Base-by-base conservation (phyloP, 1,284 basidiomycete species). In the Puccinia triticina region DNA sequence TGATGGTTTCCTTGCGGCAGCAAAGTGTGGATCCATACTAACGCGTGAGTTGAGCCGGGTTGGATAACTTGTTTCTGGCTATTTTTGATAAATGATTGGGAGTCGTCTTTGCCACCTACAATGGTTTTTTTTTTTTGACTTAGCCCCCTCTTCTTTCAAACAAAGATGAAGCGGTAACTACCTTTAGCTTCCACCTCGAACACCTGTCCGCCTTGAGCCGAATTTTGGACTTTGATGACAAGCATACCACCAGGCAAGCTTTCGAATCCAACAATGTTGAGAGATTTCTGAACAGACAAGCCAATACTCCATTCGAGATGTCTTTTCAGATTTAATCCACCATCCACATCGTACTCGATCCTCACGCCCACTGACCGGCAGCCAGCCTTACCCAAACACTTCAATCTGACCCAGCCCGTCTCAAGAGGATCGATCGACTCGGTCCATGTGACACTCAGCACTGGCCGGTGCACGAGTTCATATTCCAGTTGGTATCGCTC, bases 401-500 rank as follows among this genome's bases (percentile, higher is more conserved):
- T 50, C 37, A 79, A 55, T n/a, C 48, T 32, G n/a, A 80, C 53
- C 50, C 53, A 55, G 11, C 50, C 67, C 26, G 18, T 61, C 21
- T 34, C 77, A 59, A 14, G 55, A 40, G 48, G 10, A 3, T 67
- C 67, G 5, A 57, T 55, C 18, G n/a, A 71, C 0, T 37, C 23
- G 48, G 32, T 71, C 53, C 53, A 46, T 55, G 32, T 50, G 16
- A 57, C 77, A 18, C 29, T 40, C 67, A 80, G 32, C 7, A 57
- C 34, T 40, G 77, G 77, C 40, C 77, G 66, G 55, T 59, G 12
- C 1, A 80, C 64, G 40, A 71, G 43, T 69, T 71, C 66, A n/a
- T 46, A 72, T 59, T 80, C 77, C 29, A 71, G 23, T 34, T 80
- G 50, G 43, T 80, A 72, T 26, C 64, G 18, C 26, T 80, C 77